A percentile compares a stretch with the other conserved stretches of the same genome.
phyloP scores from a whole-genome alignment of 2,329 filamentous ascomycete genomes.

The Emmonsiellopsis sp. region DNA sequence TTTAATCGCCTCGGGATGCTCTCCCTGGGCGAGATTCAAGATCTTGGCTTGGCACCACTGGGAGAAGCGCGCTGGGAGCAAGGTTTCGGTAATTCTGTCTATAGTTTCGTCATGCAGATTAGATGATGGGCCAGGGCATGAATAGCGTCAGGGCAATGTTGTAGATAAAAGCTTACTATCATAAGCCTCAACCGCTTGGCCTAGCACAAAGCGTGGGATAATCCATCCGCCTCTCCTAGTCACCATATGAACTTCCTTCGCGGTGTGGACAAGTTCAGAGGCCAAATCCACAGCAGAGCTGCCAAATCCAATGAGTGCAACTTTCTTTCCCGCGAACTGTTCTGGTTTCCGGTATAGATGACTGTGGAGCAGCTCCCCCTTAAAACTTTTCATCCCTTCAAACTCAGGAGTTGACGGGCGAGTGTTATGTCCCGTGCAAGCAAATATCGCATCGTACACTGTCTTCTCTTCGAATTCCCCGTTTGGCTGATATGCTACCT shows the following conservation, averaged over 20 bases:
- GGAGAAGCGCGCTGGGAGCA: slow-evolving; percentile 13
- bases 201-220: slow-evolving; percentile 29
- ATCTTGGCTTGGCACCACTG: slow-evolving; percentile 24
- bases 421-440: slow-evolving; percentile 24
- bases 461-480: slow-evolving; percentile 13
- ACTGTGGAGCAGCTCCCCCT: slow-evolving; percentile 29
- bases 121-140: slow-evolving; percentile 12
- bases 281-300: slow-evolving; percentile 32
- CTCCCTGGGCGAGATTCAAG: slow-evolving; percentile 21
- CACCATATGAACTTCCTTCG: slow-evolving; percentile 27
- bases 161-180: slow-evolving; percentile 22
- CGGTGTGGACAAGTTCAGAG: slow-evolving; percentile 26
- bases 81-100: slow-evolving; percentile 10
- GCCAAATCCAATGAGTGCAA: slow-evolving; percentile 30
- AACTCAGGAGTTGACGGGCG: slow-evolving; percentile 25
- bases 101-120: slow-evolving; percentile 11
- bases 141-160: not conserved
- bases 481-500: slow-evolving; percentile 15
- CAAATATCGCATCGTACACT: slow-evolving; percentile 27
- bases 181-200: slow-evolving; percentile 27
- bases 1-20: slow-evolving; percentile 21
- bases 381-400: slow-evolving; percentile 22
- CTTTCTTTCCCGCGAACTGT: slow-evolving; percentile 27
- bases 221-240: slow-evolving; percentile 31
- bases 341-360: slow-evolving; percentile 27